Conservation (phyloP, 805 yeast species). For the Candida broadrunensis region DNA sequence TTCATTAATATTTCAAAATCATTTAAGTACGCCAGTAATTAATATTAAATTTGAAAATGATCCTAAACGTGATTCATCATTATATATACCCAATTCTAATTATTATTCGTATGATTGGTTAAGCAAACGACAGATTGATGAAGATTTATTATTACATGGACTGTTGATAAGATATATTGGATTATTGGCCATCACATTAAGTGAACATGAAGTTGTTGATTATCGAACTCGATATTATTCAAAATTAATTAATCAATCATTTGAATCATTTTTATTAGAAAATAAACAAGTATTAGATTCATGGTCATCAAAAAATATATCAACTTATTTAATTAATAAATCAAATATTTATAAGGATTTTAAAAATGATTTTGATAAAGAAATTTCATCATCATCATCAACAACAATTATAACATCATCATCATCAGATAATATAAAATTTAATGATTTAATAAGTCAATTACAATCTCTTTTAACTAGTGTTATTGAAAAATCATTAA, state of each 20-base stretch:
- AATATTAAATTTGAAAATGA: slow-evolving; percentile 32
- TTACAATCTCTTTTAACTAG: slow-evolving; percentile 10
- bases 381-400: background rate
- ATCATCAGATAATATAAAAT: slow-evolving; percentile 5
- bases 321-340: slow-evolving; percentile 15
- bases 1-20: slow-evolving; percentile 29
- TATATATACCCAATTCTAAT: slow-evolving; percentile 34
- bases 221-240: slow-evolving; percentile 21
- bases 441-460: slow-evolving; percentile 10
- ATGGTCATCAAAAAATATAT: slow-evolving; percentile 21
- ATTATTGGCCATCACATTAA: slow-evolving; percentile 28
- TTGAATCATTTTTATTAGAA: slow-evolving; percentile 11
- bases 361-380: slow-evolving; percentile 3
- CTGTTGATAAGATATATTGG: slow-evolving; percentile 36
- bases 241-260: slow-evolving; percentile 12
- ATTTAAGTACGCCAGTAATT: slow-evolving; percentile 25
- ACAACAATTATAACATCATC: no score
- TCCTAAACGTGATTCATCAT: slow-evolving; percentile 22
- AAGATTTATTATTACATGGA: slow-evolving; percentile 27
- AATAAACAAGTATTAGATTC: slow-evolving; percentile 8
- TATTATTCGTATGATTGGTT: slow-evolving; percentile 32
- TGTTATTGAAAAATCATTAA: slow-evolving; percentile 21
- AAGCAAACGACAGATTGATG: slow-evolving; percentile 20
- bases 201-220: slow-evolving; percentile 39
- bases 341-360: slow-evolving; percentile 19